phyloP scores from a whole-genome alignment of 2,329 filamentous ascomycete species.

The Pseudocercospora musae region DNA sequence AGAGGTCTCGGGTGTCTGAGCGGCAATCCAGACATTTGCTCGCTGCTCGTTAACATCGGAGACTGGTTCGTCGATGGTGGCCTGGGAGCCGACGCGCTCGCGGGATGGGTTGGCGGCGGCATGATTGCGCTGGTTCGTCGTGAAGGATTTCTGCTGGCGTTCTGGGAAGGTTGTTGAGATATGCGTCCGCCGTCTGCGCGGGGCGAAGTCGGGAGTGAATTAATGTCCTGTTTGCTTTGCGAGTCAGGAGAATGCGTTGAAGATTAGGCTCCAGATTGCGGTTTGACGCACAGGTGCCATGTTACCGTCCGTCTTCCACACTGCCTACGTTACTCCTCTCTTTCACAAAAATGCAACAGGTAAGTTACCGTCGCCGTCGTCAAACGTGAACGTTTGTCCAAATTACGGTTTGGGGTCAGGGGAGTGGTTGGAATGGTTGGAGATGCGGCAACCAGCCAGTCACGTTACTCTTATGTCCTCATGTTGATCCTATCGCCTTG shows the following conservation, averaged over 20 bases:
- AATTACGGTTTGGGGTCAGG: background rate
- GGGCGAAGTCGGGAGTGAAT: constrained; percentile 42
- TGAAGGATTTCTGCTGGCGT: constrained; percentile 19
- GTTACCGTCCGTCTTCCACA: background rate
- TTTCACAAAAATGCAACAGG: background rate
- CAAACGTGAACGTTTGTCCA: background rate
- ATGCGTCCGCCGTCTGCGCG: constrained; percentile 24
- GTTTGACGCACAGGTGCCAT: background rate
- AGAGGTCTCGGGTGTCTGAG: constrained; percentile 82
- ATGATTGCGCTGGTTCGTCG: constrained; percentile 24
- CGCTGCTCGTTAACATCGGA: constrained; percentile 22
- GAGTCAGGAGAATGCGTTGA: constrained; percentile 1
- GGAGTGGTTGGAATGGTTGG: background rate
- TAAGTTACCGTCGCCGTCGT: background rate
- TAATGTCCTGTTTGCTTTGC: constrained; percentile 35
- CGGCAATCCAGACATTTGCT: constrained; percentile 45
- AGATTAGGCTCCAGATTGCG: background rate
- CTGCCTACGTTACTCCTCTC: background rate
- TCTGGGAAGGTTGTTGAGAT: constrained; percentile 29
- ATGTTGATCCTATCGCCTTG: background rate
- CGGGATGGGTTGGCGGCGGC: constrained; percentile 28
- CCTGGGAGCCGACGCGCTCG: constrained; percentile 15
- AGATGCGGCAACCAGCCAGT: background rate
- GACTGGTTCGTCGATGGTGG: constrained; percentile 20
- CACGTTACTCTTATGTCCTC: background rate